These are phyloP conservation scores for Ophiostoma montium DNA, from an alignment of 2,329 filamentous ascomycete genomes.

Conservation along the genomic window DNA sequence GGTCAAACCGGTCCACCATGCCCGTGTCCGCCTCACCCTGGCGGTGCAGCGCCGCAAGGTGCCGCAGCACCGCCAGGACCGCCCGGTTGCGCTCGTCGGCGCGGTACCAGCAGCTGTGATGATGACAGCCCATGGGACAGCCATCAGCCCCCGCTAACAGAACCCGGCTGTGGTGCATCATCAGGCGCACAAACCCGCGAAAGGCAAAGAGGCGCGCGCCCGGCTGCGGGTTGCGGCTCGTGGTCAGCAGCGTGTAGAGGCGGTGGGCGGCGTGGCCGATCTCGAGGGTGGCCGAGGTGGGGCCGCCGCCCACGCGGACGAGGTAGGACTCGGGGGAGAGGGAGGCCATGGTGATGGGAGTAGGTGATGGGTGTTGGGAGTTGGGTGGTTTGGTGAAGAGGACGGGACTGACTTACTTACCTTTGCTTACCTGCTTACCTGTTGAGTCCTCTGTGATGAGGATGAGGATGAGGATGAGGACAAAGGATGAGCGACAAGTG, in stretches of 20 bases:
- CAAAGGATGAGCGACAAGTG: too few species aligned
- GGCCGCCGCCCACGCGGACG: neutral
- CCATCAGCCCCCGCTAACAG: neutral
- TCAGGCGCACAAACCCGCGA: constrained; percentile 2
- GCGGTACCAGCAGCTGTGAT: constrained; percentile 4
- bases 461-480: too few species aligned
- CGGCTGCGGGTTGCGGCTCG: neutral
- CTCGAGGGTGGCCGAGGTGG: constrained; percentile 1
- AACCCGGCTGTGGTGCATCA: neutral
- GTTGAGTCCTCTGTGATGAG: too few species aligned
- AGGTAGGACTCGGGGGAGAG: constrained; percentile 1
- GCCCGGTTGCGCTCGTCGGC: neutral
- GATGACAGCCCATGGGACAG: too few species aligned
- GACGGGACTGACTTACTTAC: neutral
- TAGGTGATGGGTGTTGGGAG: too few species aligned
- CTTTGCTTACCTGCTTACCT: neutral
- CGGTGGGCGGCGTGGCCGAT: constrained; percentile 6
- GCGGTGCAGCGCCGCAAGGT: too few species aligned
- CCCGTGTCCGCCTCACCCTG: too few species aligned
- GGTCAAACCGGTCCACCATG: neutral
- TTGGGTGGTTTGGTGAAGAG: too few species aligned
- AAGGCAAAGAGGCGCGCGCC: neutral
- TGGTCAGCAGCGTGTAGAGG: constrained; percentile 1
- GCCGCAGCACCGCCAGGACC: neutral
- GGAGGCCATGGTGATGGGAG: neutral